Evolutionary conservation across 2,329 filamentous ascomycete species (phyloP), one percentile per base, ranked within the genome.

Genomic region (Alternaria alternata): DNA sequence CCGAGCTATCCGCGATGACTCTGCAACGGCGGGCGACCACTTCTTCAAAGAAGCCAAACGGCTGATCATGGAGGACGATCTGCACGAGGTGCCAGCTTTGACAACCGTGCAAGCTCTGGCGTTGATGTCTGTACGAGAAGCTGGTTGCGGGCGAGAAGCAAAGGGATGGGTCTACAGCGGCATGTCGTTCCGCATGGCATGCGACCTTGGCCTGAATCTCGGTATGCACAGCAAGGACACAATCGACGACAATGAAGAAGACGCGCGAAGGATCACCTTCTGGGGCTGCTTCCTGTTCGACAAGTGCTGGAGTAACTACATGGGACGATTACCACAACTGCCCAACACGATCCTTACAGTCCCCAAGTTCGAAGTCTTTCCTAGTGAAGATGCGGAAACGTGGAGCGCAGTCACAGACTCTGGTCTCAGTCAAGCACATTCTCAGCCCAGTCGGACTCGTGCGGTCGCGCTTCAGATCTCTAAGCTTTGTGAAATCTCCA

Each of bases 251-350:
- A 86, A 91, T 47, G 94, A 97, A 77, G 87, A 96, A 39, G 95
- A 99, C 79, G 94, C 93, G 3, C 86, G 95, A 39, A 86, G 92
- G 54, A 90, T 98, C 42, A 98, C 95, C 0, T 98, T 97, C 74
- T 98, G 95, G 95, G 95, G 95, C 7, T 97, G 94, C 76, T 98
- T 95, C 78, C 81, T 97, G n/a, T 96, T 98, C 76, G 95, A 99
- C 82, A 98, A 97, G 84, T 96, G 93, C 78, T 98, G 94, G 94
- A 97, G 94, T 51, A 98, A 97, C 76, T 98, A 98, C 70, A 86
- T 98, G 26, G 94, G 95, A 48, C 90, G 95, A 43, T 84, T 97
- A 63, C 94, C 95, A 11, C 94, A 97, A 77, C 82, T 98, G 11
- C 90, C 92, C 0, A 89, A 88, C 42, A 88, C 88, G 30, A 91